Evolutionary conservation across 768 basidiomycete species (phyloP).

Genomic region (Lactarius pseudohatsudake): DNA sequence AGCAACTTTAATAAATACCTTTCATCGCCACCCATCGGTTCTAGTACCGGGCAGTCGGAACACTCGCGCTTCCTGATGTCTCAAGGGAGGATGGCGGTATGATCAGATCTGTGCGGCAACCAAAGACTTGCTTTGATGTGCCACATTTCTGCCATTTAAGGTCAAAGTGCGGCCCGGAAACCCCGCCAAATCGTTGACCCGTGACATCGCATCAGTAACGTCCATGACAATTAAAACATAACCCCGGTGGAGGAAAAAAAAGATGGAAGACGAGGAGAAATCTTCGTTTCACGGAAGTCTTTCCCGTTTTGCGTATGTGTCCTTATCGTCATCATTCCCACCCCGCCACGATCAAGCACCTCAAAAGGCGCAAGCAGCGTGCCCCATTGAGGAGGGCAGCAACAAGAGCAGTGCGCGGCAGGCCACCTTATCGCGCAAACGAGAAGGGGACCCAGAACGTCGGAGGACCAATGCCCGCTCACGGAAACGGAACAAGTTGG

Average conservation of each 20-base stretch:
- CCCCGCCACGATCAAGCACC: neutral
- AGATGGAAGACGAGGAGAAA: neutral
- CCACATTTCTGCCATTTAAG: neutral
- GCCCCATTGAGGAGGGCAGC: neutral
- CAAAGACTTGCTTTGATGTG: neutral
- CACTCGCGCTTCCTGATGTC: neutral
- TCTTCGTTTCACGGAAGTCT: slow-evolving; percentile 7
- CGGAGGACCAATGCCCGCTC: neutral
- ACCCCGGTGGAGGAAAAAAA: neutral
- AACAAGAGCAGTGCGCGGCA: no score
- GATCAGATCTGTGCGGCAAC: no score
- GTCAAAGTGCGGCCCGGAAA: neutral
- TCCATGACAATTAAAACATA: neutral
- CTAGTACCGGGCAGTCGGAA: neutral
- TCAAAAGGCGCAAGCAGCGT: neutral
- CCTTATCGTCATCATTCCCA: neutral
- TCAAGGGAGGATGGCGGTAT: neutral
- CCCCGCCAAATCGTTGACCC: neutral
- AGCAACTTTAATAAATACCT: neutral
- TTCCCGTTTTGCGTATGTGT: slow-evolving; percentile 5
- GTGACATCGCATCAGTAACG: slow-evolving; percentile 16
- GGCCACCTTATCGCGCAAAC: neutral
- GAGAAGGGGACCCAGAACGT: neutral
- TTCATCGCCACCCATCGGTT: neutral
- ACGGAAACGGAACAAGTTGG: slow-evolving; percentile 32